These are phyloP conservation scores for Fusarium papillatum DNA, from an alignment of 2,329 filamentous ascomycete species.

Conservation along the genomic window DNA sequence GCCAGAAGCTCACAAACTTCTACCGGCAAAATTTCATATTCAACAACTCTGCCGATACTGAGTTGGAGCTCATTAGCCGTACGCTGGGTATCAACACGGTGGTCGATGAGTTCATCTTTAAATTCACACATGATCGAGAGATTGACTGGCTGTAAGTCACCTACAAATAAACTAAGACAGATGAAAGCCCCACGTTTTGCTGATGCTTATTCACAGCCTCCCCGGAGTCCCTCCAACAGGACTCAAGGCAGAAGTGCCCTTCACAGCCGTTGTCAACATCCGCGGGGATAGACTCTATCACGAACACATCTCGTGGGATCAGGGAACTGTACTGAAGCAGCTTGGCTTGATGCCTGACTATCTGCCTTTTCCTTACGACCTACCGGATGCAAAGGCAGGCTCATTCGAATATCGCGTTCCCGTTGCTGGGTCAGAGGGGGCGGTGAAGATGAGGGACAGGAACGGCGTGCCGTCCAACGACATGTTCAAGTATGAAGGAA, in stretches of 20 bases:
- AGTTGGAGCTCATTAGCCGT: slow-evolving; percentile 77
- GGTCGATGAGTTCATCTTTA: slow-evolving; percentile 78
- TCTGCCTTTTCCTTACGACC: slow-evolving; percentile 70
- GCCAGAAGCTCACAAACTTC: slow-evolving; percentile 73
- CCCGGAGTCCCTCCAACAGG: slow-evolving; percentile 70
- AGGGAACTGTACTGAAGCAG: slow-evolving; percentile 72
- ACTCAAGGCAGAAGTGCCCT: slow-evolving; percentile 67
- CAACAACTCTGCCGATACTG: slow-evolving; percentile 76
- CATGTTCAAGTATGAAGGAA: slow-evolving; percentile 40
- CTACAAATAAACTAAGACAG: no score
- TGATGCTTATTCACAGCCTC: background rate
- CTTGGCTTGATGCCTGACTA: slow-evolving; percentile 70
- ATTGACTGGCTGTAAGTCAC: slow-evolving; percentile 83
- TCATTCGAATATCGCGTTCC: slow-evolving; percentile 49
- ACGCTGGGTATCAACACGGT: slow-evolving; percentile 81
- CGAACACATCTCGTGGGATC: slow-evolving; percentile 79
- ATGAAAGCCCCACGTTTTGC: no score
- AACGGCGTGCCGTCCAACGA: slow-evolving; percentile 47
- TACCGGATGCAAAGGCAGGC: slow-evolving; percentile 52
- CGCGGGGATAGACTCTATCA: slow-evolving; percentile 74
- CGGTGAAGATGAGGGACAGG: slow-evolving; percentile 48
- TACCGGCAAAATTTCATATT: slow-evolving; percentile 83
- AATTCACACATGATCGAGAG: slow-evolving; percentile 71
- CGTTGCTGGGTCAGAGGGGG: slow-evolving; percentile 48
- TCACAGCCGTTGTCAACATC: slow-evolving; percentile 74